Conservation (phyloP, 805 yeast genomes). For the Starmerella tilneyi region DNA sequence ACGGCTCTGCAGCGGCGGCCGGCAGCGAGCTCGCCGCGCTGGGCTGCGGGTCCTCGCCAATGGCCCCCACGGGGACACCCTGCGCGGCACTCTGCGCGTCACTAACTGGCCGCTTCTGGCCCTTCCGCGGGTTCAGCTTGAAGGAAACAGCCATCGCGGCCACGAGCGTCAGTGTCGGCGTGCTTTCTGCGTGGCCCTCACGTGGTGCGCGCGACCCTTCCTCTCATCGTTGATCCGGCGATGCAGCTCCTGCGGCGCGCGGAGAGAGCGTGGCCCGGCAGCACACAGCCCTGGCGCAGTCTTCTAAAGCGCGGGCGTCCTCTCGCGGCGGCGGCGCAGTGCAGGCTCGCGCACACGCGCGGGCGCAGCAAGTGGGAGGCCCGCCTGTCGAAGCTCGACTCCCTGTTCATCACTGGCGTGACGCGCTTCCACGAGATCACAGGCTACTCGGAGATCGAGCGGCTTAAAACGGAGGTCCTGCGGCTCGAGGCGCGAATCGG, state of each 20-base stretch:
- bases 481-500: conserved; percentile 43
- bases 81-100: not conserved
- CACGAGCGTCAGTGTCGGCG: not conserved
- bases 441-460: conserved; percentile 75
- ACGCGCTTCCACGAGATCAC: conserved; percentile 78
- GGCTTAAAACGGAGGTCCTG: conserved; percentile 53
- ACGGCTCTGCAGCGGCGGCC: not conserved
- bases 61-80: not conserved
- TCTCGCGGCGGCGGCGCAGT: not conserved
- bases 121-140: conserved; percentile 8
- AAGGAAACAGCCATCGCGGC: conserved; percentile 13
- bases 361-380: conserved; percentile 4
- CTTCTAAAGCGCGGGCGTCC: not conserved
- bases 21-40: not conserved
- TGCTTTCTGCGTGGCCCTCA: not conserved
- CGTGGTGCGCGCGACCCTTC: not conserved
- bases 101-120: not conserved
- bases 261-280: not conserved
- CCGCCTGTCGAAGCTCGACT: conserved; percentile 26
- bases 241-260: not conserved
- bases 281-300: too few relatives aligned
- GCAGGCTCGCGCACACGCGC: conserved; percentile 2
- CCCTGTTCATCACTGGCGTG: conserved; percentile 31
- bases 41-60: not conserved
- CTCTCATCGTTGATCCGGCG: not conserved